A percentile compares a stretch with the other conserved stretches of the same genome.
These are phyloP conservation scores for Vitis amurensis DNA, from an alignment of 164 flowering plant species.

Conservation along the genomic window DNA sequence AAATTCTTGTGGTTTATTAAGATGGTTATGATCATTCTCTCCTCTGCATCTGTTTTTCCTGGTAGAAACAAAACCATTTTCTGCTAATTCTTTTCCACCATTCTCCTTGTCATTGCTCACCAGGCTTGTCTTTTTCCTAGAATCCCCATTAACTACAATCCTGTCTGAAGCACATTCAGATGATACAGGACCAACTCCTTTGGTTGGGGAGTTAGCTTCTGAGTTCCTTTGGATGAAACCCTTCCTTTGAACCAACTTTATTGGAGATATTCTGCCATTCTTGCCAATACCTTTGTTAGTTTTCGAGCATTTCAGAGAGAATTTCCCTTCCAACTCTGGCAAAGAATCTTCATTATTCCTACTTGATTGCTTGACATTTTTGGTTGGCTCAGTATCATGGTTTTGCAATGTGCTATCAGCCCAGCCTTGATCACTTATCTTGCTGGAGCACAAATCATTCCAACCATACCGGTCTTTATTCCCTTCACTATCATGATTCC, in stretches of 20 bases:
- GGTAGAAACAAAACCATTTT: slow-evolving; percentile 48
- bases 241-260: neutral
- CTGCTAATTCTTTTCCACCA: slow-evolving; percentile 8
- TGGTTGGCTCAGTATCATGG: neutral
- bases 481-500: neutral
- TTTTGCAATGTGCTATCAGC: slow-evolving; percentile 3
- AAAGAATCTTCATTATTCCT: neutral
- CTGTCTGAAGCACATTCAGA: neutral
- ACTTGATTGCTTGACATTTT: slow-evolving; percentile 7
- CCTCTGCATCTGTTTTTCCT: slow-evolving; percentile 25
- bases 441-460: neutral
- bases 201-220: neutral
- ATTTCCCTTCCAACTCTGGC: neutral
- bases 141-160: neutral
- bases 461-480: neutral
- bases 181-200: slow-evolving; percentile 4
- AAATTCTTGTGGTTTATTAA: slow-evolving; percentile 4
- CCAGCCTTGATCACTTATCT: slow-evolving; percentile 4
- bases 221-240: neutral
- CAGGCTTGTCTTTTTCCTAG: slow-evolving; percentile 1
- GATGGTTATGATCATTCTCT: slow-evolving; percentile 11
- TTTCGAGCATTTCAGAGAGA: neutral
- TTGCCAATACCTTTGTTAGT: neutral
- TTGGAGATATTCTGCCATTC: neutral
- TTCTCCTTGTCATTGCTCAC: slow-evolving; percentile 25